These are phyloP conservation scores for Fusarium pininemorale DNA, from an alignment of 2,329 filamentous ascomycete species.

Conservation along the genomic window DNA sequence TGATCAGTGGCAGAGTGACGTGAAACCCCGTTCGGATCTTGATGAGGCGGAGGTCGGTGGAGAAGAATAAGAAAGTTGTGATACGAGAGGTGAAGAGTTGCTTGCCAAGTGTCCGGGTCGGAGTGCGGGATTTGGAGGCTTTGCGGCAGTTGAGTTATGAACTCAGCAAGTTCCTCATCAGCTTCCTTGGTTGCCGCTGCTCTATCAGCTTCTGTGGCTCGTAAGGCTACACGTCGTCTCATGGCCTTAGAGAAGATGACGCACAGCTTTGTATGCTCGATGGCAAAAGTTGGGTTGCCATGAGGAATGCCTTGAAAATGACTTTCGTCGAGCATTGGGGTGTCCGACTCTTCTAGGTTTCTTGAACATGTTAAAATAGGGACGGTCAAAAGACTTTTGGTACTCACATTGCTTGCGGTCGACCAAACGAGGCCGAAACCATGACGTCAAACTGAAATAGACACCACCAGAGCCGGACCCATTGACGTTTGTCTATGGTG, in stretches of 20 bases:
- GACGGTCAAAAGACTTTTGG: background rate
- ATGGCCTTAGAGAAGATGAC: slow-evolving; percentile 57
- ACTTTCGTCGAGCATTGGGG: slow-evolving; percentile 52
- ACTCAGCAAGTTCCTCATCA: slow-evolving; percentile 45
- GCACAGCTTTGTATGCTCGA: slow-evolving; percentile 60
- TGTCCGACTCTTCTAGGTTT: slow-evolving; percentile 61
- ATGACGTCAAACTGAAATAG: slow-evolving; percentile 52
- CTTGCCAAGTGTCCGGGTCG: slow-evolving; percentile 42
- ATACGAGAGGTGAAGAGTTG: slow-evolving; percentile 48
- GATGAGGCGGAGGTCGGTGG: slow-evolving; percentile 43
- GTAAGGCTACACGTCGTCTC: slow-evolving; percentile 39
- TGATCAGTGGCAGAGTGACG: slow-evolving; percentile 35
- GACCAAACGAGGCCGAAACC: slow-evolving; percentile 54
- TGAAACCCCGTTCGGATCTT: slow-evolving; percentile 9
- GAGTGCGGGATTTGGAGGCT: slow-evolving; percentile 37
- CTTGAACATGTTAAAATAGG: slow-evolving; percentile 20
- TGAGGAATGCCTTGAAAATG: slow-evolving; percentile 55
- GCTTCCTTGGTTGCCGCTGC: slow-evolving; percentile 43
- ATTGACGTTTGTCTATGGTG: slow-evolving; percentile 47
- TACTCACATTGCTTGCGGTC: slow-evolving; percentile 59
- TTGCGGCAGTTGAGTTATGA: slow-evolving; percentile 43
- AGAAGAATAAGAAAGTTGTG: slow-evolving; percentile 49
- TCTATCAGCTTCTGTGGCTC: slow-evolving; percentile 37
- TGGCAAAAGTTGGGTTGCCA: slow-evolving; percentile 55
- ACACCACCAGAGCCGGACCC: slow-evolving; percentile 53